Evolutionary conservation across 192 early-diverging fungal genomes (phyloP).

Genomic region (Entomortierella beljakovae): DNA sequence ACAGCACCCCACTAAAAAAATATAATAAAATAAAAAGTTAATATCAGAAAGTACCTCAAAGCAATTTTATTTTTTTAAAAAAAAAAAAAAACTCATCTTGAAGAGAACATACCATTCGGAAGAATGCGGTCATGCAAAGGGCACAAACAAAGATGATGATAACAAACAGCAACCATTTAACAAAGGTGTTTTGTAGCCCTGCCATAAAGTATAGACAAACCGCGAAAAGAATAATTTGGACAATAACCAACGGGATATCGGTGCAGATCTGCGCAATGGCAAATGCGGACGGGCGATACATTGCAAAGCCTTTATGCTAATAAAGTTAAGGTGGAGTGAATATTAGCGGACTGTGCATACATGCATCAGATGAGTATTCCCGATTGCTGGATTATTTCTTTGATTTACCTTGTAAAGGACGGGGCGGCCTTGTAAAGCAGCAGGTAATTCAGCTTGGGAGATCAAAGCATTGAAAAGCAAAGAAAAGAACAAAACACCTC

Average conservation of each 20-base stretch:
- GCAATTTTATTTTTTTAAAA: not conserved
- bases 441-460: conserved; percentile 76
- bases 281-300: conserved; percentile 71
- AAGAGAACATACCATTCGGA: conserved; percentile 57
- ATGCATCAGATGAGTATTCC: not conserved
- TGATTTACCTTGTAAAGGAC: conserved; percentile 72
- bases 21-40: not conserved
- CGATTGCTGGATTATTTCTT: too few relatives aligned
- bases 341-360: not conserved
- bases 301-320: conserved; percentile 75
- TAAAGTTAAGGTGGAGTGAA: not conserved
- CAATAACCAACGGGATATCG: conserved; percentile 61
- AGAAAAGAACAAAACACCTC: conserved; percentile 80
- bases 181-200: conserved; percentile 60
- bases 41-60: not conserved
- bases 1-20: conserved; percentile 56
- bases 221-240: conserved; percentile 66
- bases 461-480: conserved; percentile 64
- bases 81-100: not conserved
- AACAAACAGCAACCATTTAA: conserved; percentile 68
- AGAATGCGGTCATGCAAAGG: conserved; percentile 68
- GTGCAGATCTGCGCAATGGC: conserved; percentile 65
- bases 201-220: conserved; percentile 73
- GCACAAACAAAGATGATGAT: conserved; percentile 65
- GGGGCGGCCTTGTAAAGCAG: conserved; percentile 76